These are phyloP conservation scores for Whalleya microplaca DNA, from an alignment of 2,329 filamentous ascomycete genomes.

Conservation along the genomic window DNA sequence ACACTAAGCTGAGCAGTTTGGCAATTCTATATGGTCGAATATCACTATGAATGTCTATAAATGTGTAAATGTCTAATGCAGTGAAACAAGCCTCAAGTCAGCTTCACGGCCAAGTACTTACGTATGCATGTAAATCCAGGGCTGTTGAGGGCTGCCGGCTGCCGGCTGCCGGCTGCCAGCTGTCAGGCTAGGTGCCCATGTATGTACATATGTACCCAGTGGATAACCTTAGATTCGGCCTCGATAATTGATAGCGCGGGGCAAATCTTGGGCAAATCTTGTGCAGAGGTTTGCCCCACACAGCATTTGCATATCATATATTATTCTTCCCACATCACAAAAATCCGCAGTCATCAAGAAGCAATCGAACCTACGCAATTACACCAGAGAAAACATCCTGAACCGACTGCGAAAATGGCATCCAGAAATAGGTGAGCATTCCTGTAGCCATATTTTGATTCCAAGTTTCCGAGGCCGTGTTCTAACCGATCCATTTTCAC, in stretches of 20 bases:
- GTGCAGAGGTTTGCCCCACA: slow-evolving; percentile 19
- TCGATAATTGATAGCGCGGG: slow-evolving; percentile 23
- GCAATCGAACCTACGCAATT: background rate
- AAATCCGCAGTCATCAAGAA: slow-evolving; percentile 24
- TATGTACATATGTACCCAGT: background rate
- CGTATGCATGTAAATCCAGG: too few species aligned
- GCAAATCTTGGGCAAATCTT: slow-evolving; percentile 25
- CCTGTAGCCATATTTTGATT: background rate
- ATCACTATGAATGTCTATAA: too few species aligned
- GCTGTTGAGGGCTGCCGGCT: too few species aligned
- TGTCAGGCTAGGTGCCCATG: background rate
- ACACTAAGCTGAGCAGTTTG: too few species aligned
- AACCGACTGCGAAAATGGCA: slow-evolving; percentile 27
- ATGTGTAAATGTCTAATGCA: too few species aligned
- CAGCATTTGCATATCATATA: slow-evolving; percentile 20
- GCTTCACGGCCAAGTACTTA: too few species aligned
- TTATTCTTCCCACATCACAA: slow-evolving; percentile 34
- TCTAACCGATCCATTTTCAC: slow-evolving; percentile 6
- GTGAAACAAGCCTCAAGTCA: too few species aligned
- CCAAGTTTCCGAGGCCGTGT: background rate
- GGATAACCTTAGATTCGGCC: slow-evolving; percentile 1
- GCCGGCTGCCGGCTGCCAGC: too few species aligned
- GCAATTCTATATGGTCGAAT: too few species aligned
- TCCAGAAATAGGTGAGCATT: slow-evolving; percentile 23
- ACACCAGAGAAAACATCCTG: background rate